phyloP scores from a whole-genome alignment of 768 basidiomycete species.

The Lactarius evosmus region DNA sequence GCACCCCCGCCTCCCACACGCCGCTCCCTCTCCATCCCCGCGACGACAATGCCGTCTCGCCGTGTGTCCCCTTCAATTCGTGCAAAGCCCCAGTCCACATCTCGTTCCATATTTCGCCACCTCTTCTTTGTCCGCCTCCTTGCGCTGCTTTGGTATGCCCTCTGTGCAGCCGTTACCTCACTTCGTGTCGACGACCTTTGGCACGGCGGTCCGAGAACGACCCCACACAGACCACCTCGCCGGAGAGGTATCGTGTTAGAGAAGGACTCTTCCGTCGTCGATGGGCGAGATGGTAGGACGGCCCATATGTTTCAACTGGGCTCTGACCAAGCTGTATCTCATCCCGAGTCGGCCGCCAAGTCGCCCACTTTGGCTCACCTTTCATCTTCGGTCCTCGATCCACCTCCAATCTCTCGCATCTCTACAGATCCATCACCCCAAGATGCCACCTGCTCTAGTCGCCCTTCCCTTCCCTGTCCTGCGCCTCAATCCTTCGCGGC shows the following conservation, averaged over 20 bases:
- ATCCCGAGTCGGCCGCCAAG: constrained; percentile 1
- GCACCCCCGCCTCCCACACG: constrained; percentile 25
- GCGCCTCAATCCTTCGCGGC: neutral
- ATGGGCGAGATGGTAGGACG: neutral
- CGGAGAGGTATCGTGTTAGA: neutral
- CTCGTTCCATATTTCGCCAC: constrained; percentile 39
- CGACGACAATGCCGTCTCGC: constrained; percentile 22
- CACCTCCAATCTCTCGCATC: neutral
- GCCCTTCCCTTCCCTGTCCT: neutral
- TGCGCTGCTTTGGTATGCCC: constrained; percentile 63
- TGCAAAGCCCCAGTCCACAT: constrained; percentile 15
- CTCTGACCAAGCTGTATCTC: constrained; percentile 3
- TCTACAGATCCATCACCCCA: constrained; percentile 9
- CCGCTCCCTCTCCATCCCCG: constrained; percentile 25
- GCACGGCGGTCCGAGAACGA: constrained; percentile 21
- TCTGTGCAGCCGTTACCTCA: constrained; percentile 62
- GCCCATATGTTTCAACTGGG: neutral
- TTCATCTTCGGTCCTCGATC: neutral
- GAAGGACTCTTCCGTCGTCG: neutral
- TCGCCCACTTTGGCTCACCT: neutral
- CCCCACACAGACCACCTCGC: constrained; percentile 5
- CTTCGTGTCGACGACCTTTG: constrained; percentile 30
- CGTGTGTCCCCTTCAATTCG: constrained; percentile 21
- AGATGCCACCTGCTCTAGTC: neutral
- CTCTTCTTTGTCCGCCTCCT: constrained; percentile 72